Evolutionary conservation across 371 early-diverging fungal species (phyloP).

Genomic region (Mucor indicus): DNA sequence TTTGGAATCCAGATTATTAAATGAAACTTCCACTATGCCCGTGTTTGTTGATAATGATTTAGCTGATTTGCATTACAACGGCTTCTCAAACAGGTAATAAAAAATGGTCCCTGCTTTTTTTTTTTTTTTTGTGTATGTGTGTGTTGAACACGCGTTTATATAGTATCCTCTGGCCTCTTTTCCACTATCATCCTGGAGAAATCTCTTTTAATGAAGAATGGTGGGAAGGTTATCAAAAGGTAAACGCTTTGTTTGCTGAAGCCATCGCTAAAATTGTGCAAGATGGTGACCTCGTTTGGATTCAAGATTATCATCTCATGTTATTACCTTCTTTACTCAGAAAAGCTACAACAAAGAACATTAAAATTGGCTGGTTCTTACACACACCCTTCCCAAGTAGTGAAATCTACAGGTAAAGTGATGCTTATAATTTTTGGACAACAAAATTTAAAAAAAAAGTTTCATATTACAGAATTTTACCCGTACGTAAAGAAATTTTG

Average conservation of each 20-base stretch:
- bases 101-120: neutral
- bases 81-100: constrained; percentile 92
- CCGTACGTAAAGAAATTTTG: constrained; percentile 88
- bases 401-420: constrained; percentile 84
- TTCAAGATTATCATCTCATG: constrained; percentile 99
- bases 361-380: constrained; percentile 98
- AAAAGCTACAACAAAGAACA: constrained; percentile 60
- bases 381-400: constrained; percentile 98
- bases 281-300: constrained; percentile 95
- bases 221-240: constrained; percentile 95
- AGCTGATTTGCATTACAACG: constrained; percentile 98
- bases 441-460: neutral
- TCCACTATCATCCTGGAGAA: constrained; percentile 98
- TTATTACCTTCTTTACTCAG: constrained; percentile 87
- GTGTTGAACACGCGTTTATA: neutral
- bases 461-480: constrained; percentile 34
- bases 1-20: constrained; percentile 70
- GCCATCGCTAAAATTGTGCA: constrained; percentile 74
- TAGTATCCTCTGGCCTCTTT: constrained; percentile 91
- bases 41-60: constrained; percentile 96
- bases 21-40: constrained; percentile 90
- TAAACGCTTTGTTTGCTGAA: constrained; percentile 89
- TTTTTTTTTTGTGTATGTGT: neutral
- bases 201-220: constrained; percentile 87
- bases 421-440: constrained; percentile 36